phyloP scores from a whole-genome alignment of 169 alveolate species.

The Amoebophrya sp. region DNA sequence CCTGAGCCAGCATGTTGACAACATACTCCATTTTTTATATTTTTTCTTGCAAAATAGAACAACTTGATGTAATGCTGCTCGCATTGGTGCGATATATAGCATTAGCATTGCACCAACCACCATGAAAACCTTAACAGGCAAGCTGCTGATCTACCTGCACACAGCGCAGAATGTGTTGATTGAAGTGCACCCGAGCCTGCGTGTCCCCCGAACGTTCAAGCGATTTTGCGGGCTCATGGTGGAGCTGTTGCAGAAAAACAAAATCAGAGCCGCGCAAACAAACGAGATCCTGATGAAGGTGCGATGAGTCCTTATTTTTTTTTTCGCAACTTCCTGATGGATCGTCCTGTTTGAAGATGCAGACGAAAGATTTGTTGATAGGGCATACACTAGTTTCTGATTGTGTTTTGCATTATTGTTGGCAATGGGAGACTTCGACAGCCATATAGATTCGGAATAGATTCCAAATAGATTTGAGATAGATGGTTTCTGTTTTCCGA shows the following conservation, averaged over 20 bases:
- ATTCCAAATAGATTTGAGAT: too few relatives aligned
- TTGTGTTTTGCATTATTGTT: background rate
- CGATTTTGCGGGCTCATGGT: constrained; percentile 59
- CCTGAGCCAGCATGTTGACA: too few relatives aligned
- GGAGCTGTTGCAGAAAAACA: constrained; percentile 57
- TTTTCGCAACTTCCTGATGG: background rate
- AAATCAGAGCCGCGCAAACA: constrained; percentile 58
- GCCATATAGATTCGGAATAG: too few relatives aligned
- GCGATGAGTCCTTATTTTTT: background rate
- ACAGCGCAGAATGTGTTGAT: constrained; percentile 62
- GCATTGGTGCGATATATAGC: too few relatives aligned
- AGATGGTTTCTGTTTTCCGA: too few relatives aligned
- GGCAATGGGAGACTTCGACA: too few relatives aligned
- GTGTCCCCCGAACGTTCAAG: constrained; percentile 62
- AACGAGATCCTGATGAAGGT: constrained; percentile 57
- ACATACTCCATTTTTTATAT: too few relatives aligned
- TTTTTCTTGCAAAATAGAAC: too few relatives aligned
- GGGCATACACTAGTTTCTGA: background rate
- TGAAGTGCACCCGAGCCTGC: constrained; percentile 63
- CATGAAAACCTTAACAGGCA: constrained; percentile 35
- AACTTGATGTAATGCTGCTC: too few relatives aligned
- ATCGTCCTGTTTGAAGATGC: background rate
- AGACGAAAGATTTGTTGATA: background rate
- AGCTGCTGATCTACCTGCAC: constrained; percentile 59
- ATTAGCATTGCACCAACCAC: too few relatives aligned